A percentile compares a stretch with the other conserved stretches of the same genome.
Evolutionary conservation across 345 rosid genomes (phyloP).

Genomic region (Salix caprea): DNA sequence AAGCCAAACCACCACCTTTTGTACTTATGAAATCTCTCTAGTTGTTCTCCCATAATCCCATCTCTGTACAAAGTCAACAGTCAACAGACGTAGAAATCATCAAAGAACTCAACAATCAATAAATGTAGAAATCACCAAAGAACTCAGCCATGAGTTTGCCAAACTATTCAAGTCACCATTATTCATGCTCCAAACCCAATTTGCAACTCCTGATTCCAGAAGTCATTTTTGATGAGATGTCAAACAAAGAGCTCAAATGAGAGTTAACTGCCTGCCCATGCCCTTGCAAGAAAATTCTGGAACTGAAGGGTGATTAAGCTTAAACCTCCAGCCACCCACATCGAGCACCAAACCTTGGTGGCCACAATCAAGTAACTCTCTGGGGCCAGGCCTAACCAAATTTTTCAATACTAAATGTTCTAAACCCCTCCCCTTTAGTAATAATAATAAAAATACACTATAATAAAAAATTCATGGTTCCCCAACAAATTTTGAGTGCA

Average conservation of each 20-base stretch:
- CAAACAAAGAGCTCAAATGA: slow-evolving; percentile 72
- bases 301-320: slow-evolving; percentile 81
- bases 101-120: neutral
- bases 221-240: slow-evolving; percentile 64
- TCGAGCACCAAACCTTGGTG: slow-evolving; percentile 51
- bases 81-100: no score
- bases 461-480: slow-evolving; percentile 19
- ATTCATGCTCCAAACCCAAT: slow-evolving; percentile 71
- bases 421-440: slow-evolving; percentile 19
- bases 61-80: neutral
- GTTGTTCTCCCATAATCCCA: neutral
- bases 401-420: slow-evolving; percentile 21
- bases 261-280: slow-evolving; percentile 85
- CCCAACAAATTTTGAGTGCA: slow-evolving; percentile 22
- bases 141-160: slow-evolving; percentile 85
- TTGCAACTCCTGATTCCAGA: slow-evolving; percentile 64
- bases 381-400: slow-evolving; percentile 52
- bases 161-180: slow-evolving; percentile 70
- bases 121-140: slow-evolving; percentile 41
- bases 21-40: neutral
- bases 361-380: slow-evolving; percentile 65
- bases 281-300: slow-evolving; percentile 93
- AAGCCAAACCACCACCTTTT: neutral
- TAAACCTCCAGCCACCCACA: slow-evolving; percentile 73
- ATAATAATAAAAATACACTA: slow-evolving; percentile 10